Evolutionary conservation across 2,329 filamentous ascomycete genomes (phyloP), one percentile per base, ranked within the genome.

Genomic region (Aspergillus cejpii): DNA sequence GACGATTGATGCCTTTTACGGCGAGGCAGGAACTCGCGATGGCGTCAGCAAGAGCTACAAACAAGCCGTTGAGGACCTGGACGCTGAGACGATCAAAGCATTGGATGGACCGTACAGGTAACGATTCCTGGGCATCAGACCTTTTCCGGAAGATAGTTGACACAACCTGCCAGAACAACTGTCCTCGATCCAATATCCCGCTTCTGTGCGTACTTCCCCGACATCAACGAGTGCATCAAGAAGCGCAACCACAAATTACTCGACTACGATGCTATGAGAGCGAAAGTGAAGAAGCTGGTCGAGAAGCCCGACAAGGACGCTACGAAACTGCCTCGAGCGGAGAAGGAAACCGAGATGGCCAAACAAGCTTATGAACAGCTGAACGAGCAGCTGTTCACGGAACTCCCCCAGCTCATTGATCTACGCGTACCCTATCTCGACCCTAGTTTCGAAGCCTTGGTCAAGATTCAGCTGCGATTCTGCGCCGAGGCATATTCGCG

Each of bases 271-370:
- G 82, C 90, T 14, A 83, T 97, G 70, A 87, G 92, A 51, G 88
- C 89, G 54, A 94, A 92, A 68, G 92, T 98, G 61, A 96, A 96
- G 78, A 91, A 89, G 68, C 81, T 98, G 29, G 88, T 87, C 42
- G 94, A 98, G 70, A 97, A 98, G 75, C 92, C 92, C 37, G 92
- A 98, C 76, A 98, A 98, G 76, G 92, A 98, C 64, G 87, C 89
- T 11, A 91, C 87, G 41, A 98, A 97, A 74, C 81, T 98, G 43
- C 92, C 94, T 1, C 87, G 91, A 44, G 87, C 91, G 19, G 92
- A 98, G 67, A 94, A 94, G 75, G 94, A 98, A 70, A 83, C 89
- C 66, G 90, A 97, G 58, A 88, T 96, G 79, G 88, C 91, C 53
- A 91, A 87, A 69, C 81, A 81, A 45, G 87, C 88, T 7, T 98